Evolutionary conservation across 202 grass and related monocot species (phyloP), one percentile per base, ranked within the genome.

Genomic region (Panicum virgatum): DNA sequence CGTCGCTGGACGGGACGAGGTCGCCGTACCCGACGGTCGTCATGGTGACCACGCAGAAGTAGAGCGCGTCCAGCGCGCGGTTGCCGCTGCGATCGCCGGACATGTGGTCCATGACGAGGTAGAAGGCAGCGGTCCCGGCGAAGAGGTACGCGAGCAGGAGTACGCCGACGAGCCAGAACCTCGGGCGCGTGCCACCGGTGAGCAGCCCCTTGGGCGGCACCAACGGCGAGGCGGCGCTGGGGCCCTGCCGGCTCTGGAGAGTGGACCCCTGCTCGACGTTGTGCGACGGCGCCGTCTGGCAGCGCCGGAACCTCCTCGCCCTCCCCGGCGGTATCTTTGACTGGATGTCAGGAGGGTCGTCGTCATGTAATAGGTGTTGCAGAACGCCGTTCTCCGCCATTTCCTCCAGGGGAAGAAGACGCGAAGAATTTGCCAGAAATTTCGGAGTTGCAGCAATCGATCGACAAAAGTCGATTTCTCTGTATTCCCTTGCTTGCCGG

Each of bases 21-120:
- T 97, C 94, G 42, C 89, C 94, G 54, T 94, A 97, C 18, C 94
- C 94, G 80, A 94, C 89, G 14, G 94, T 97, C 9, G 91, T 97
- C 91, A 97, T 97, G 6, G 91, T 97, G 23, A 97, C 89, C 9
- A 97, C 91, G 76, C 82, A 90, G 85, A 97, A 97, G 27, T 94
- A 92, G 52, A 97, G 12, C 14, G 89, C 94, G 83, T 94, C 91
- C 27, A 92, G 75, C 4, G 45, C 62, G 39, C 77, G 81, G 84
- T 53, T 85, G 4, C 64, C 74, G 29, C 80, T 92, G 43, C n/a
- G 86, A 40, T 72, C 44, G 23, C 94, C 94, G 5, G 72, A 45
- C 72, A 97, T 88, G 64, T 97, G 83, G 79, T 87, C 82, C 67
- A 87, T 85, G 69, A 38, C 51, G 73, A 92, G 75, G 80, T 92